Base-by-base conservation (phyloP, 2,329 filamentous ascomycete species). In the Xylariaceae sp. region DNA sequence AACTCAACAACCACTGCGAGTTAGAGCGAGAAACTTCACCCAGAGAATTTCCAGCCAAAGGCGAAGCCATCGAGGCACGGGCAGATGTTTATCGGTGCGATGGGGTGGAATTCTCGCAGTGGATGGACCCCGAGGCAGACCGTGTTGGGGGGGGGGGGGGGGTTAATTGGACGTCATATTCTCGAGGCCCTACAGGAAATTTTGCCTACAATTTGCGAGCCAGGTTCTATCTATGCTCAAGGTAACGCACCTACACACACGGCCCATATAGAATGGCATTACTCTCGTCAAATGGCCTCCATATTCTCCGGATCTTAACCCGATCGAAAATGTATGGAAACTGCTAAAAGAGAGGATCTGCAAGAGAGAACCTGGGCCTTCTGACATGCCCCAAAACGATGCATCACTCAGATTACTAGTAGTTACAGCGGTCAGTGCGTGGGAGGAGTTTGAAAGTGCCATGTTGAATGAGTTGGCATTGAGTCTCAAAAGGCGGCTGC, bases 171-270 rank as follows among this genome's bases (percentile, higher is more conserved):
- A n/a, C 34, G 34, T 5, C 22, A 25, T 34, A 42, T 35, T 19
- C 20, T 42, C 3, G 33, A 22, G 19, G 12, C 20, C 3, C 20
- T 36, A 3, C 27, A 22, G 34, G 39, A 41, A 33, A 16, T 22
- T 1, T 21, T 35, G 5, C 27, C 40, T 16, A 35, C 40, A 14
- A 36, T 42, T n/a, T 42, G 29, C 14, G 29, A 42, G 36, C 29
- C 40, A 3, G 32, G 32, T 10, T 42, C 40, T 23, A 42, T 36
- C 22, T 42, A 22, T 16, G 11, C n/a, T n/a, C 32, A 42, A 36
- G 29, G 36, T 25, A 42, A 42, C 32, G 40, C 40, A 4, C 29
- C 40, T n/a, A 35, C 29, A 20, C 29, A 42, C 25, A 42, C 21
- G 16, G 40, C 40, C 16, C 12, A 12, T 23, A 21, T 25, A 23